These are phyloP conservation scores for Phaseolus lunatus DNA, from an alignment of 306 rosid species.

Conservation along the genomic window DNA sequence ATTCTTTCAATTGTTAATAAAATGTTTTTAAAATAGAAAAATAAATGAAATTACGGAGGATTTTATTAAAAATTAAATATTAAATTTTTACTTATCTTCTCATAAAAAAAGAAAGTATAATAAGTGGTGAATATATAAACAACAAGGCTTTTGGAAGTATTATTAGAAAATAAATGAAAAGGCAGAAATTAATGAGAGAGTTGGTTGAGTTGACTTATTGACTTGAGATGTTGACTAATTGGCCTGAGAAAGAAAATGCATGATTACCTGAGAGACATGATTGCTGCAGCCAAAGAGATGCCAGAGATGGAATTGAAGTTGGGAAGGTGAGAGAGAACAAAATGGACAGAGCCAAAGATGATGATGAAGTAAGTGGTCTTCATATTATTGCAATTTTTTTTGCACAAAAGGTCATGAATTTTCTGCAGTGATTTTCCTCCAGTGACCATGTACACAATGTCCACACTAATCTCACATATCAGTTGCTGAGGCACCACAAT, in stretches of 20 bases:
- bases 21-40: too few species aligned
- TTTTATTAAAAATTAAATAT: not conserved
- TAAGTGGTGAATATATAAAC: not conserved
- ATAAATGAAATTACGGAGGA: too few species aligned
- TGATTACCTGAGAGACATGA: conserved; percentile 75
- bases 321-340: conserved; percentile 79
- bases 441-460: conserved; percentile 75
- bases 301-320: conserved; percentile 73
- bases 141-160: not conserved
- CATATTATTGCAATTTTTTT: conserved; percentile 44
- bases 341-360: conserved; percentile 78
- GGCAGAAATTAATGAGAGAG: not conserved
- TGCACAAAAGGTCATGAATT: conserved; percentile 51
- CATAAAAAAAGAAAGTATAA: not conserved
- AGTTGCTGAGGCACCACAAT: conserved; percentile 68
- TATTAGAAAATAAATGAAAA: not conserved
- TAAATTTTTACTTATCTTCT: not conserved
- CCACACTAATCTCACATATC: conserved; percentile 63
- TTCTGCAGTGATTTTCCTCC: conserved; percentile 81
- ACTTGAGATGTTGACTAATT: conserved; percentile 5
- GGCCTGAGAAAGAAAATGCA: not conserved
- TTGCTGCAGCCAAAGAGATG: conserved; percentile 73
- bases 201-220: not conserved
- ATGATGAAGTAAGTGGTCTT: conserved; percentile 66
- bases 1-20: too few species aligned